Base-by-base conservation (phyloP, 345 rosid species). In the Linum usitatissimum region DNA sequence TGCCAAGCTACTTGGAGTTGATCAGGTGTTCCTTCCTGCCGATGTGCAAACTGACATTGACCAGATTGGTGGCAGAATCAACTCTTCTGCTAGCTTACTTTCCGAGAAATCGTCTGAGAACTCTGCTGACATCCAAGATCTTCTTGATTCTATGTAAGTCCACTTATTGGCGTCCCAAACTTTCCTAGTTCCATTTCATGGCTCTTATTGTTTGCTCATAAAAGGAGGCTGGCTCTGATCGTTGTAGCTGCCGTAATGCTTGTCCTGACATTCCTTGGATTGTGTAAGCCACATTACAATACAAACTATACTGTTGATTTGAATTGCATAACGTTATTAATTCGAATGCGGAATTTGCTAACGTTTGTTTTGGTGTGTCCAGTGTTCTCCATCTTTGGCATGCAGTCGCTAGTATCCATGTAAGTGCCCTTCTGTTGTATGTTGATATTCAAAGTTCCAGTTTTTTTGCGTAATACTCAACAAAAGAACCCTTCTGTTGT, bases 21-120 rank as follows among this genome's bases (percentile, higher is more conserved):
- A 87, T 71, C 79, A 87, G 57, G 86, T 90, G 19, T 76, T 69
- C 66, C 74, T 93, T 55, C 95, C 99, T 66, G 72, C 86, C 30
- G 79, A 71, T 75, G 87, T 93, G 15, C 97, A 90, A 77, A 67
- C 96, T 45, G 96, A 93, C 68, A 90, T 93, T 67, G 99, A 90
- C 64, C 84, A 81, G 69, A 76, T 90, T 3, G 95, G 75, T 71
- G 66, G 68, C 9, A 87, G 75, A 74, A 78, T 90, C 3, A 67
- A 63, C 61, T 78, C 90, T 57, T 81, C 97, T 18, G 79, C 84
- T 45, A 76, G 78, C 45, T 71, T 58, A 28, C 75, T 93, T 62
- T 69, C 88, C 15, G 79, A 79, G 49, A 70, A 81, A 71, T 63
- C 97, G 0, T 68, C 61, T 19, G 83, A 70, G 63, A 84, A 84